These are phyloP conservation scores for Jatropha multifida DNA, from an alignment of 441 rosid genomes.

Conservation along the genomic window DNA sequence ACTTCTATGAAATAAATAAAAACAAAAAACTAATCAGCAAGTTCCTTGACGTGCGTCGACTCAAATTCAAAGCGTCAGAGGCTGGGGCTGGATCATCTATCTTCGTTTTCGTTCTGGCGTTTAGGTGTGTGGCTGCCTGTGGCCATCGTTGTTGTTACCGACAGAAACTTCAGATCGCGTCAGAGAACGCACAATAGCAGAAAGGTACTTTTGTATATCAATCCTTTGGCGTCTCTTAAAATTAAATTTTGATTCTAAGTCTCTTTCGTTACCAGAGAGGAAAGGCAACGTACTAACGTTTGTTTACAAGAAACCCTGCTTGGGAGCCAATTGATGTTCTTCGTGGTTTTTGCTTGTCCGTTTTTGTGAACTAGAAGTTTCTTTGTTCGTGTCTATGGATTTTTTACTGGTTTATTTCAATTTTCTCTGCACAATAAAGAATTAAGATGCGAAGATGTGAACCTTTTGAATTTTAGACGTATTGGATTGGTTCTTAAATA, in stretches of 20 bases:
- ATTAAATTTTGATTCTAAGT: background rate
- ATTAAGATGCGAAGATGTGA: background rate
- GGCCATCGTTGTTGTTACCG: background rate
- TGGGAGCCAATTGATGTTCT: too few species aligned
- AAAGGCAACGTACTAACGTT: too few species aligned
- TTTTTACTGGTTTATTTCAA: background rate
- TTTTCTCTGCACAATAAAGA: background rate
- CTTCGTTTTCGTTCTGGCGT: slow-evolving; percentile 12
- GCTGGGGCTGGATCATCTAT: background rate
- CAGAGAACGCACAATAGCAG: too few species aligned
- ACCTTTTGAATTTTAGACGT: background rate
- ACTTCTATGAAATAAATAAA: background rate
- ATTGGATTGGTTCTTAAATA: background rate
- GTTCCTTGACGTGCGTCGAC: background rate
- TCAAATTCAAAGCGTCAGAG: background rate
- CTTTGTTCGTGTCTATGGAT: background rate
- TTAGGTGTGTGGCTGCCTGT: background rate
- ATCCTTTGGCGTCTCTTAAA: background rate
- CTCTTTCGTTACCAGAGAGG: background rate
- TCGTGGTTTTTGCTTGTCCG: background rate
- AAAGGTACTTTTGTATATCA: background rate
- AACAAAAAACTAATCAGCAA: background rate
- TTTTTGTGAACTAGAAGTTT: background rate
- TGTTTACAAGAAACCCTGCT: background rate
- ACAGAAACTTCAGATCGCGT: background rate